Evolutionary conservation across 768 basidiomycete genomes (phyloP).

Genomic region (Kwoniella heveanensis): DNA sequence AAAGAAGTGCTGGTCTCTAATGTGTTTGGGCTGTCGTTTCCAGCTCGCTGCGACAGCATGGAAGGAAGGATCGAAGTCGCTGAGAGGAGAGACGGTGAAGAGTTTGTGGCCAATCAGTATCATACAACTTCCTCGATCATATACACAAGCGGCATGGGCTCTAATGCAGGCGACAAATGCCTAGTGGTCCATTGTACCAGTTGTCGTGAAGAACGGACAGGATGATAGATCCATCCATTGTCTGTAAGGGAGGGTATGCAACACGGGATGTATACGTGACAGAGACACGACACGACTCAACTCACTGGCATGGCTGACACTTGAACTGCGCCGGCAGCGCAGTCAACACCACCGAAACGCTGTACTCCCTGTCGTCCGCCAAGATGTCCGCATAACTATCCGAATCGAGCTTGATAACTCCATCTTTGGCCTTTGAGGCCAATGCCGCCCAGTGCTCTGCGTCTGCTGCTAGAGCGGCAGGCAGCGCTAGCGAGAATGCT

Average conservation of each 20-base stretch:
- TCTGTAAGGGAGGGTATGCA: no score
- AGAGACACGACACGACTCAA: constrained; percentile 26
- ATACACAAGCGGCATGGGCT: no score
- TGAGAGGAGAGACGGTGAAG: constrained; percentile 49
- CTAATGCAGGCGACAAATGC: no score
- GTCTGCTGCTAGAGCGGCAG: constrained; percentile 34
- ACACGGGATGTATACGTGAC: no score
- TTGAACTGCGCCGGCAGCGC: constrained; percentile 77
- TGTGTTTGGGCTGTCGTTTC: constrained; percentile 63
- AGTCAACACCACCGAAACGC: constrained; percentile 82
- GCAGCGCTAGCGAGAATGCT: constrained; percentile 20
- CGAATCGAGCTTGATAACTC: constrained; percentile 78
- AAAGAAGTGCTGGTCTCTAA: constrained; percentile 87
- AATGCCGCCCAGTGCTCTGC: constrained; percentile 67
- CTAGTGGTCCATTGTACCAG: no score
- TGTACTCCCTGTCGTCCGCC: constrained; percentile 76
- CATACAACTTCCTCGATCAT: no score
- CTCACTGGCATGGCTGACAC: constrained; percentile 91
- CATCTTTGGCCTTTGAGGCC: constrained; percentile 68
- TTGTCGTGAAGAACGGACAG: no score
- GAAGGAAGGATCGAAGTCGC: constrained; percentile 84
- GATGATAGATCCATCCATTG: no score
- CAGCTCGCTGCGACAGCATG: constrained; percentile 82
- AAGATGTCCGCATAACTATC: constrained; percentile 74
- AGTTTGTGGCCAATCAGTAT: no score